A percentile compares a stretch with the other conserved stretches of the same genome.
These are phyloP conservation scores for Gonium pectorale DNA, from an alignment of 139 green algal genomes.

Conservation along the genomic window DNA sequence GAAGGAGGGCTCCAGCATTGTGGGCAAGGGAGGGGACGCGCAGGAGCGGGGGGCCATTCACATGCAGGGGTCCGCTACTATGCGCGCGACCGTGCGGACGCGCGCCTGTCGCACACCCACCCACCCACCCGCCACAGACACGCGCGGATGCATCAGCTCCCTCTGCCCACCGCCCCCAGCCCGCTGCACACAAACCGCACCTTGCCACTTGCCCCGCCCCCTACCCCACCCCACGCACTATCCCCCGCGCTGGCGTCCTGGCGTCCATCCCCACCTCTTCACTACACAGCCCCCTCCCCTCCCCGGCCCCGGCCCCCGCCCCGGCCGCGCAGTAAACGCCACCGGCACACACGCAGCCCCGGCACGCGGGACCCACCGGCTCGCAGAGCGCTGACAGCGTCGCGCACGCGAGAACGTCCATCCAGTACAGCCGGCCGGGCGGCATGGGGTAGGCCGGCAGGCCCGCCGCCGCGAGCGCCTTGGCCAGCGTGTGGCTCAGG, in stretches of 20 bases:
- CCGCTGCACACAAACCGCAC: too few relatives aligned
- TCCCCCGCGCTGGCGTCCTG: neutral
- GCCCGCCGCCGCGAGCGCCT: conserved; percentile 34
- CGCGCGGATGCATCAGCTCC: too few relatives aligned
- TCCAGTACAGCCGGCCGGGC: conserved; percentile 13
- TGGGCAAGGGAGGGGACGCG: too few relatives aligned
- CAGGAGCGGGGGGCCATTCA: too few relatives aligned
- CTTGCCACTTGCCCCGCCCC: neutral
- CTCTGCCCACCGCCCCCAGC: too few relatives aligned
- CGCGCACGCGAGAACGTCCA: conserved; percentile 44
- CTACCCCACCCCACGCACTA: neutral
- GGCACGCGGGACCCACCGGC: conserved; percentile 28
- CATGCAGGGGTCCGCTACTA: too few relatives aligned
- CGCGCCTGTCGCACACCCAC: too few relatives aligned
- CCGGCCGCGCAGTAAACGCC: neutral
- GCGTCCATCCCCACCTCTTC: neutral
- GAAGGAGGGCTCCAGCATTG: too few relatives aligned
- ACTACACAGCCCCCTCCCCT: neutral
- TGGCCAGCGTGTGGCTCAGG: conserved; percentile 58
- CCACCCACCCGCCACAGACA: too few relatives aligned
- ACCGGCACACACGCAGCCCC: neutral
- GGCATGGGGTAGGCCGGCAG: conserved; percentile 29
- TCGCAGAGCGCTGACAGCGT: conserved; percentile 31
- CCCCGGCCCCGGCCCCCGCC: too few relatives aligned
- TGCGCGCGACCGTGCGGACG: too few relatives aligned